Conservation (phyloP, 768 basidiomycete species). For the Leccinum ochraceum region DNA sequence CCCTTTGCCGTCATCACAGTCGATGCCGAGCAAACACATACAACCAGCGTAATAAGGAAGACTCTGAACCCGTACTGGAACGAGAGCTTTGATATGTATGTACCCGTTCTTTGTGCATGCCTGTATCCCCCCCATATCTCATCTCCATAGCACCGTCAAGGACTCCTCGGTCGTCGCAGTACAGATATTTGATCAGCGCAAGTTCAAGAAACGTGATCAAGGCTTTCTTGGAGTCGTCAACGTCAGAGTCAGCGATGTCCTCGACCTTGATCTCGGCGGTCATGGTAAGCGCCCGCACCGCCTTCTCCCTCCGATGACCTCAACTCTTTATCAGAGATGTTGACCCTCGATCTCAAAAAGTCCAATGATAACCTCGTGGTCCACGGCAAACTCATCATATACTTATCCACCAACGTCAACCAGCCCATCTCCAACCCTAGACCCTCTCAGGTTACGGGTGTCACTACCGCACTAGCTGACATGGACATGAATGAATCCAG, state of each 20-base stretch:
- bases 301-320: neutral
- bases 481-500: constrained; percentile 62
- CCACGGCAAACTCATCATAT: constrained; percentile 96
- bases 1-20: constrained; percentile 99
- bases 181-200: constrained; percentile 98
- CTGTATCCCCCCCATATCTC: constrained; percentile 6
- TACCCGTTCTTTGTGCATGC: neutral
- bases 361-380: constrained; percentile 99
- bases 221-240: constrained; percentile 99
- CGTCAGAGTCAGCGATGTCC: constrained; percentile 83
- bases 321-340: constrained; percentile 67
- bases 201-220: constrained; percentile 98
- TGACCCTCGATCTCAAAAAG: constrained; percentile 95
- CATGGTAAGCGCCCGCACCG: constrained; percentile 65
- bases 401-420: constrained; percentile 88
- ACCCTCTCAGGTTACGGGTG: constrained; percentile 66
- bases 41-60: constrained; percentile 96
- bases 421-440: constrained; percentile 86
- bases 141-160: constrained; percentile 73
- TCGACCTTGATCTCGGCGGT: constrained; percentile 90
- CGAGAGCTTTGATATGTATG: constrained; percentile 96
- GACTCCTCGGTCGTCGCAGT: constrained; percentile 98
- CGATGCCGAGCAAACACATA: constrained; percentile 96
- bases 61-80: constrained; percentile 96
- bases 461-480: constrained; percentile 59